Evolutionary conservation across 2,329 filamentous ascomycete genomes (phyloP), one percentile per base, ranked within the genome.

Genomic region (Lasiodiplodia theobromae): DNA sequence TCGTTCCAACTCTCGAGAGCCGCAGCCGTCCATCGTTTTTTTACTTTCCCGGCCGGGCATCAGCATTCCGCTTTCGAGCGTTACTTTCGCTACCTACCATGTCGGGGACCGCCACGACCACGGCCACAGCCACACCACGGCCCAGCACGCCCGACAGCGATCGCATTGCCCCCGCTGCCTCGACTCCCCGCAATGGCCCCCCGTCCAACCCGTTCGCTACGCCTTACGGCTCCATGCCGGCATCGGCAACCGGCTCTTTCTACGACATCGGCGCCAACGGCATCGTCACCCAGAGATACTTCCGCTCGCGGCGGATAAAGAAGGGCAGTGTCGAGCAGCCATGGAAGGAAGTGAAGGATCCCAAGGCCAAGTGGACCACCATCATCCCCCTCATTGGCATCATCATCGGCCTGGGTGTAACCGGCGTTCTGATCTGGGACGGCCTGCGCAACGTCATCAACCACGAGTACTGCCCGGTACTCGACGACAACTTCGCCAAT

Each of bases 321-420:
- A 92, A 93, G 77, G 91, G 88, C 52, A 87, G 92, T 60, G 79
- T 92, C 3, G 90, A 93, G 77, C 91, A 92, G 81, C 91, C 92
- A 14, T 96, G 93, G 93, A 80, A 91, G 49, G 80, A 86, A n/a
- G 90, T 89, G 76, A 88, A 84, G 68, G 90, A 94, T 72, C 89
- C 91, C 14, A 91, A 89, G 77, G 91, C 95, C 84, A 96, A 93
- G 82, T 96, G 92, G 92, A 89, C 93, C 10, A 94, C 90, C 2
- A 93, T 95, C 71, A 86, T 96, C 68, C 92, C 92, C 2, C 76
- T 94, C 52, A 77, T 93, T 28, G 92, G 92, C 57, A 87, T 96
- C 62, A 58, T 89, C 3, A 70, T 94, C 16, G 93, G 93, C 16
- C 77, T 95, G 44, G 86, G 78, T 2, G 81, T 94, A 51, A 87